These are phyloP conservation scores for Neocucurbitaria cava DNA, from an alignment of 2,329 filamentous ascomycete species.

Conservation along the genomic window DNA sequence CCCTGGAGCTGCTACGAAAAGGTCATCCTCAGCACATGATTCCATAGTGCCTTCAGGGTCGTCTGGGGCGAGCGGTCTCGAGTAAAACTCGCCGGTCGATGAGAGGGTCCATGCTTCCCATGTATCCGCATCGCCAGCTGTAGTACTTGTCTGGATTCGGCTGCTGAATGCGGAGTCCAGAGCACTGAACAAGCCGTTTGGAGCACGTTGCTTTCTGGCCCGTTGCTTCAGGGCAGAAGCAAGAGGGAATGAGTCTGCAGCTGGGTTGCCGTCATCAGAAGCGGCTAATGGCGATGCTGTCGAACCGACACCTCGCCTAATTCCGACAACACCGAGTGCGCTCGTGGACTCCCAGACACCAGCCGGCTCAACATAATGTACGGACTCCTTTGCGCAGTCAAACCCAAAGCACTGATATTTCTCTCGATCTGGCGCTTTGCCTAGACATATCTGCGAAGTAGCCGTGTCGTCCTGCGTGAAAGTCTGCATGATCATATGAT, in stretches of 20 bases:
- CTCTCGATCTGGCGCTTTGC: constrained; percentile 49
- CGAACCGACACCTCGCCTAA: constrained; percentile 58
- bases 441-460: constrained; percentile 64
- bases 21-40: constrained; percentile 50
- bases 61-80: constrained; percentile 43
- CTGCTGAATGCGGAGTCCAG: constrained; percentile 9
- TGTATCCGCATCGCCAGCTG: constrained; percentile 35
- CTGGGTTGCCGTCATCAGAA: constrained; percentile 30
- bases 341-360: constrained; percentile 70
- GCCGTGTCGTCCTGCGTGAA: constrained; percentile 63
- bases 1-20: constrained; percentile 71
- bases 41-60: constrained; percentile 19
- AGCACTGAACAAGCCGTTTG: constrained; percentile 10
- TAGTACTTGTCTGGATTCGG: constrained; percentile 1
- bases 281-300: constrained; percentile 36
- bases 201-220: constrained; percentile 22
- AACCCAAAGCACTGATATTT: constrained; percentile 44
- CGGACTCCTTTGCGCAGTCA: constrained; percentile 56
- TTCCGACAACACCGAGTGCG: constrained; percentile 67
- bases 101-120: constrained; percentile 65
- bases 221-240: constrained; percentile 40
- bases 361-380: constrained; percentile 65
- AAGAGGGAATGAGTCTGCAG: constrained; percentile 16
- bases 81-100: constrained; percentile 54
- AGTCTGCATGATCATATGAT: constrained; percentile 70